Conservation (phyloP, 73 alveolate genomes). For the Strombidium stylifer region DNA sequence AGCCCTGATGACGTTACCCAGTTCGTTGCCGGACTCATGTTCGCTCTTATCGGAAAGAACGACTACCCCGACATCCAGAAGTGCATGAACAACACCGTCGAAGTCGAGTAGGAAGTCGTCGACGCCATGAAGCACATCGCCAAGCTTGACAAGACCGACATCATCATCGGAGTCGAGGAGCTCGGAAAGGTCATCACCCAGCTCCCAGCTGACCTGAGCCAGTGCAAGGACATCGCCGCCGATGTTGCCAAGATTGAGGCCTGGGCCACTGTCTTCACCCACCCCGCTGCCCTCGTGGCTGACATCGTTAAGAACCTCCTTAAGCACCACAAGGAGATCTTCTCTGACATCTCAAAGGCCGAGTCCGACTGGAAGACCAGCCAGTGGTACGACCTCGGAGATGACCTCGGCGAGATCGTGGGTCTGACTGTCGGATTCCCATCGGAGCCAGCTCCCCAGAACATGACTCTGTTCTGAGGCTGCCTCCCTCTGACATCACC, state of each 20-base stretch:
- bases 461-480: too few relatives aligned
- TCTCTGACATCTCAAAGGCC: slow-evolving; percentile 18
- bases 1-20: too few relatives aligned
- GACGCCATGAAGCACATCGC: too few relatives aligned
- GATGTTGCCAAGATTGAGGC: slow-evolving; percentile 13
- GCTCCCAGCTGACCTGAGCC: slow-evolving; percentile 10
- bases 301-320: slow-evolving; percentile 7
- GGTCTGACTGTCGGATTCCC: slow-evolving; percentile 27
- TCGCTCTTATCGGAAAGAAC: too few relatives aligned
- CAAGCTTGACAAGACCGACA: too few relatives aligned
- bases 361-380: not conserved
- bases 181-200: not conserved
- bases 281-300: slow-evolving; percentile 10
- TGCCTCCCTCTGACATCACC: too few relatives aligned
- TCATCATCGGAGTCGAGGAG: slow-evolving; percentile 1
- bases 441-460: too few relatives aligned
- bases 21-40: too few relatives aligned
- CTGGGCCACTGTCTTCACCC: slow-evolving; percentile 15
- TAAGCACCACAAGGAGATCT: slow-evolving; percentile 18
- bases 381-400: slow-evolving; percentile 18
- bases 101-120: too few relatives aligned
- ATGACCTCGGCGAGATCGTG: slow-evolving; percentile 14
- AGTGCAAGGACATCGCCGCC: slow-evolving; percentile 23
- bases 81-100: too few relatives aligned
- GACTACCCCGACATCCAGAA: too few relatives aligned